Evolutionary conservation across 208 protist genomes (phyloP), one percentile per base, ranked within the genome.

Genomic region (Acanthamoeba sp.): DNA sequence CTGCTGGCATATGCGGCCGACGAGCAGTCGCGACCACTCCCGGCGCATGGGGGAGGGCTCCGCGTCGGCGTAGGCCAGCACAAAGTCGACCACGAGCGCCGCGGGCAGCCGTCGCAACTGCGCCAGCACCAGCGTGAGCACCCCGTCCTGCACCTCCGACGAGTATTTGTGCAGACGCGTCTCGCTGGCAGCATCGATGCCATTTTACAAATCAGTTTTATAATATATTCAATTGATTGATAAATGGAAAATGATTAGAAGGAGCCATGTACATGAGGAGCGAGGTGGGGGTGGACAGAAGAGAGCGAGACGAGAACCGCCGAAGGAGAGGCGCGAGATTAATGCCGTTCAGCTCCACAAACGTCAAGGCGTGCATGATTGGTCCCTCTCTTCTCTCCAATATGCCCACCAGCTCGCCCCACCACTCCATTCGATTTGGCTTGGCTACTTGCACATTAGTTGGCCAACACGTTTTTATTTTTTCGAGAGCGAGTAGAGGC

Each of bases 311-410:
- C 5, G 45, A 12, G 40, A 85, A 85, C 2, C 76, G 36, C 16
- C 76, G 76, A 48, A 85, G 76, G 18, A 85, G 40, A 2, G 76
- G 76, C 24, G 42, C 76, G 42, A 85, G 76, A 36, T 85, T 85
- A 0, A 85, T 48, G 40, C 76, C 76, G 42, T 85, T 85, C 18
- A 85, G 76, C 76, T 85, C 76, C 24, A 85, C 76, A 55, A 57
- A 55, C 9, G 76, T 24, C 9, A 85, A 40, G 7, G 76, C 76
- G 29, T 55, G 76, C 36, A 85, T 27, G n/a, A 85, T 29, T 10
- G 76, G 76, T 1, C 42, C 40, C 16, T 20, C 36, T 18, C n/a
- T 36, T 55, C 76, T 5, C 9, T 55, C 76, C 27, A 85, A 34
- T 27, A 85, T 85, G 40, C 40, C 18, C 6, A 24, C 12, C n/a